Evolutionary conservation across 208 protist species (phyloP), one percentile per base, ranked within the genome.

Genomic region (Leishmania tropica): DNA sequence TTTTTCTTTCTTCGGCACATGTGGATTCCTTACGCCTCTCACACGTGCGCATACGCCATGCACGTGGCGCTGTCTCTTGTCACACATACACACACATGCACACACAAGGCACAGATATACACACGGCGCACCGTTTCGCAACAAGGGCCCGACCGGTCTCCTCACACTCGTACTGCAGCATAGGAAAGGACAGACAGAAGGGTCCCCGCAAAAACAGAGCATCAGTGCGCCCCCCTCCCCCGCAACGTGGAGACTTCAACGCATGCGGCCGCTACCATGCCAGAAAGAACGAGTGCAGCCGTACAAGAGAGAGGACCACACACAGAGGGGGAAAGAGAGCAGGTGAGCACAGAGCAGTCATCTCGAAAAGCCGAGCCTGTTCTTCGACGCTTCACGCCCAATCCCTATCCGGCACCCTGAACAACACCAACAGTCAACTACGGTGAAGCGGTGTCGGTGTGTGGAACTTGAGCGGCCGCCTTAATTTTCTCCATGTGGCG

Each of bases 401-500:
- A 31, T n/a, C 31, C 40, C 40, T 19, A 19, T 28, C 40, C 40
- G 31, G 37, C 37, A 24, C 21, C 35, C 3, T 24, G 1, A n/a
- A 2, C 45, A 31, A 17, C 40, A 53, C 45, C 6, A 11, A 13
- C 24, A 6, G 13, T 74, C 47, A n/a, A 17, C 42, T 47, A 74
- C 40, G 54, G 70, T 74, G 70, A 45, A 37, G 21, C 19, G 35
- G 73, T 31, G 19, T 51, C 8, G 5, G 21, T 21, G 7, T 21
- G 0, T 28, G 45, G 42, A 45, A n/a, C 62, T 28, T 76, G 76
- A 4, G 86, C 89, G 11, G 93, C 93, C 5, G 85, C 87, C 45
- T 82, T 74, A 37, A 98, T 90, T 60, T 83, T 87, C 73, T 87
- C 87, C 90, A 96, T 90, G 77, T 98, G 95, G 53, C 81, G 76